Evolutionary conservation across 2,329 filamentous ascomycete genomes (phyloP).

Genomic region (Pseudovirgaria hyperparasitica): DNA sequence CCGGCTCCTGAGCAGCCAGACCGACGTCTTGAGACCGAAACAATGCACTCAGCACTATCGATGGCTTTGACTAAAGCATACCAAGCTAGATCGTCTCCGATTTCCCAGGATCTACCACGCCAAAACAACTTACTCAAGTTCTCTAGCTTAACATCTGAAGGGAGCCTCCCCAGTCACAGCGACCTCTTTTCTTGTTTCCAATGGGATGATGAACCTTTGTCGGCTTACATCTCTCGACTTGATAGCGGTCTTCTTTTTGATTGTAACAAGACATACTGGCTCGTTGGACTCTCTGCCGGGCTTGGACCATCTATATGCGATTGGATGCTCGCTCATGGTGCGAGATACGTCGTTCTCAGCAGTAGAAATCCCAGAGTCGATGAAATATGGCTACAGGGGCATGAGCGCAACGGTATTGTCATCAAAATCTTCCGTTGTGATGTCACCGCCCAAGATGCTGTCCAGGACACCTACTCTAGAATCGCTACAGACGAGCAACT

Average conservation of each 20-base stretch:
- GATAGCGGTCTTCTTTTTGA: background rate
- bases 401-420: slow-evolving; percentile 4
- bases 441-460: background rate
- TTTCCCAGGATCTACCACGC: too few species aligned
- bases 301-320: slow-evolving; percentile 2
- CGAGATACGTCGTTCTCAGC: slow-evolving; percentile 13
- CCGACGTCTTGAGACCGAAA: too few species aligned
- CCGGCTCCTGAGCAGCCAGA: too few species aligned
- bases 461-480: background rate
- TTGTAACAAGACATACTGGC: slow-evolving; percentile 3
- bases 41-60: too few species aligned
- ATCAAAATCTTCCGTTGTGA: slow-evolving; percentile 2
- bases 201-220: background rate
- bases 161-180: too few species aligned
- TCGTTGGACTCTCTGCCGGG: slow-evolving; percentile 5
- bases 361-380: slow-evolving; percentile 25
- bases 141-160: too few species aligned
- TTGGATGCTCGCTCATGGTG: slow-evolving; percentile 7
- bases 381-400: slow-evolving; percentile 12
- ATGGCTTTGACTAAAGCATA: too few species aligned
- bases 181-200: background rate
- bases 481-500: slow-evolving; percentile 1
- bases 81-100: too few species aligned
- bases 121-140: too few species aligned
- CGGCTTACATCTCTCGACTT: background rate